phyloP scores from a whole-genome alignment of 23 red algal genomes.

The Cyanidiococcus yangmingshanensis region DNA sequence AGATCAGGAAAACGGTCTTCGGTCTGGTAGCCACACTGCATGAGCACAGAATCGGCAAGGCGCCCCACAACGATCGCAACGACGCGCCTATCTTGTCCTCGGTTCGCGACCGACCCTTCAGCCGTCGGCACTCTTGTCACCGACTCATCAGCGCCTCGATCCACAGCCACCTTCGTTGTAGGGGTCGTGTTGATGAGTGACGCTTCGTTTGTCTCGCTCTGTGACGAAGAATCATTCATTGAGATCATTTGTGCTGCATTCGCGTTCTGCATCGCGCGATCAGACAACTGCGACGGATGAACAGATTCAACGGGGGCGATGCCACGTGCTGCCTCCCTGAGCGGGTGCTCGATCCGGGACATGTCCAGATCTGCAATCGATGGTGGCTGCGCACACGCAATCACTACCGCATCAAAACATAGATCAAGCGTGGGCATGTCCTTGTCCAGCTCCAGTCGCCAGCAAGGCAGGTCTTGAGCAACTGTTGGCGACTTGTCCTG shows the following conservation, averaged over 20 bases:
- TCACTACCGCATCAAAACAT: conserved; percentile 2
- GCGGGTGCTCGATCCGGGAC: background rate
- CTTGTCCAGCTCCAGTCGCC: background rate
- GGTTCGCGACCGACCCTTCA: background rate
- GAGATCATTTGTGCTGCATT: background rate
- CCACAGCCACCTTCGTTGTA: background rate
- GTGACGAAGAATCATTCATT: too few relatives aligned
- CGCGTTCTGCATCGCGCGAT: background rate
- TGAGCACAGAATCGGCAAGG: background rate
- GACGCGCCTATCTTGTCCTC: too few relatives aligned
- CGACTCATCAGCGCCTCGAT: background rate
- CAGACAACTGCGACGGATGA: too few relatives aligned
- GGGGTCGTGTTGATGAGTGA: too few relatives aligned
- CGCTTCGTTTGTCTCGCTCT: too few relatives aligned
- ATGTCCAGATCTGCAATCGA: background rate
- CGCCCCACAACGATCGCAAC: background rate
- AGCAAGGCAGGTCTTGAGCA: background rate
- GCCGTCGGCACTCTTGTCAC: background rate
- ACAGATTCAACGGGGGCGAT: background rate
- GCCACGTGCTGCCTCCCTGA: background rate
- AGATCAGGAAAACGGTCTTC: background rate
- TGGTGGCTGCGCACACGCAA: background rate
- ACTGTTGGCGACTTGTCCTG: background rate
- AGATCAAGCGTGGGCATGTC: background rate
- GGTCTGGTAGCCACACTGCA: background rate